Base-by-base conservation (phyloP, 768 basidiomycete genomes). In the Boletellus emodensis region DNA sequence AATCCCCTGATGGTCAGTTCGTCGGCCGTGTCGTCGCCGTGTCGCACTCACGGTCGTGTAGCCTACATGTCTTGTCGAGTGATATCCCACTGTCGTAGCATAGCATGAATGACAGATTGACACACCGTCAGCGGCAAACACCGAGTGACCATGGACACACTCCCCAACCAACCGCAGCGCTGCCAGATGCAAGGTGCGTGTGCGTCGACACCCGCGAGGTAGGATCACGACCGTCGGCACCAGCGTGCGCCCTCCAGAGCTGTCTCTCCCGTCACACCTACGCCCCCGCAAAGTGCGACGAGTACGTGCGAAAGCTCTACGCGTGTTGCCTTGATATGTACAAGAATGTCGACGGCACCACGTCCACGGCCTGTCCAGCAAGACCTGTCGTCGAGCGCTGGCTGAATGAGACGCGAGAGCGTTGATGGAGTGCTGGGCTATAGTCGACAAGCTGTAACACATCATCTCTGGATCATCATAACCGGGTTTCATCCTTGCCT, bases 191-290 rank as follows among this genome's bases (percentile, higher is more conserved):
- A 63, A 63, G 63, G 63, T 63, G 6, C n/a, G 61, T 49, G n/a
- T 10, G n/a, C 6, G 30, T 28, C 20, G 22, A 36, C 15, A 5
- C 10, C 9, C 30, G 6, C 8, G 17, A 7, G 32, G 2, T 12
- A 7, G 11, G 45, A 32, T 26, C 22, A 18, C 3, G 15, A 49
- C 40, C 40, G 10, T 1, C 26, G 32, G 15, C 1, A 4, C 1
- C 57, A 88, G 86, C 86, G 0, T 88, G 86, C 59, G 64, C 71
- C 18, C 69, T 88, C 3, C 86, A 87, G 39, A 49, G 69, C 1
- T 89, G 87, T 60, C 71, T 88, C 28, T 75, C 74, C 46, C 81
- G 76, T 52, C 77, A 87, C 62, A 84, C 81, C 0, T 87, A 85
- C 59, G 58, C 55, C 3, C 85, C 83, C 0, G 84, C 85, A 17